A percentile compares a stretch with the other conserved stretches of the same genome.
Conservation (phyloP, 108 stramenopile species). For the Bacterosira constricta region DNA sequence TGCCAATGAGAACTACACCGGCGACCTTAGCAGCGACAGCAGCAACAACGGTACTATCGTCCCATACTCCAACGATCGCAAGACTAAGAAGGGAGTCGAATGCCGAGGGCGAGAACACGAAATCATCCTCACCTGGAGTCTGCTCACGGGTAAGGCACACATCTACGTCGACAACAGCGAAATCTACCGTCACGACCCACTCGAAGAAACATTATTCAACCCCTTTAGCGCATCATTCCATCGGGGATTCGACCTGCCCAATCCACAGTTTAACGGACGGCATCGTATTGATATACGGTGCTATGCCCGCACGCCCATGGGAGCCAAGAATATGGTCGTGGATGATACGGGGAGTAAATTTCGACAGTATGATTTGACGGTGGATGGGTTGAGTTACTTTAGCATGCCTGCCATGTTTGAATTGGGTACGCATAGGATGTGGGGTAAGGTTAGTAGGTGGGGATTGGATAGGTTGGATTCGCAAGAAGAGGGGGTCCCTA, state of each 20-base stretch:
- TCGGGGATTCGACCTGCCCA: conserved; percentile 35
- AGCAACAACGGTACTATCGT: background rate
- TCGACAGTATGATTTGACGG: conserved; percentile 82
- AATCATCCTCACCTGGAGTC: conserved; percentile 44
- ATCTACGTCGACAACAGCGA: conserved; percentile 36
- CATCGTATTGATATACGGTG: conserved; percentile 47
- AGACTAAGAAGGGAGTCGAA: conserved; percentile 44
- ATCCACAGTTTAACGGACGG: conserved; percentile 24
- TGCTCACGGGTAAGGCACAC: conserved; percentile 46
- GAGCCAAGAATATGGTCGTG: conserved; percentile 45
- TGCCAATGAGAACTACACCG: conserved; percentile 31
- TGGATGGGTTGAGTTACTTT: conserved; percentile 86
- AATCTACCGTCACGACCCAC: conserved; percentile 32
- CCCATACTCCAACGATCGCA: background rate
- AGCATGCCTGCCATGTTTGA: conserved; percentile 84
- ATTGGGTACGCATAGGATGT: conserved; percentile 51
- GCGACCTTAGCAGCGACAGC: background rate
- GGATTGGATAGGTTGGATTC: conserved; percentile 23
- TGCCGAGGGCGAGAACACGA: conserved; percentile 59
- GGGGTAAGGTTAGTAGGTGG: conserved; percentile 41
- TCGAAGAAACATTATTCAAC: conserved; percentile 28
- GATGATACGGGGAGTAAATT: conserved; percentile 56
- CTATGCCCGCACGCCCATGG: conserved; percentile 40
- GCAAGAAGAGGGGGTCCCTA: background rate
- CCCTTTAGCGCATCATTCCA: conserved; percentile 38